Conservation (phyloP, 78 protist genomes). For the Emiliania huxleyi region DNA sequence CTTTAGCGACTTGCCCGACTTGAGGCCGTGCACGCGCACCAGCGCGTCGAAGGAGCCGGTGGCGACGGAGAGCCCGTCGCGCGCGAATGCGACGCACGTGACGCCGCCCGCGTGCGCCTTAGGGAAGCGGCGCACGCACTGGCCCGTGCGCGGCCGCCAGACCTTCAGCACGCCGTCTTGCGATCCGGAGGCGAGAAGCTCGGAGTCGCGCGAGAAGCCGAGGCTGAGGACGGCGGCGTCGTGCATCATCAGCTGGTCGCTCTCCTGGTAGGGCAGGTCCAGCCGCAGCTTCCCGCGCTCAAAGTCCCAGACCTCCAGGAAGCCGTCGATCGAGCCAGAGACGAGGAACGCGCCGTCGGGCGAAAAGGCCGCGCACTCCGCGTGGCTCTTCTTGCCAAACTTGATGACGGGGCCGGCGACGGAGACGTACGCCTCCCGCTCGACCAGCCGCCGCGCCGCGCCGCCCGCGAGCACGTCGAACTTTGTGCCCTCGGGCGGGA, state of each 20-base stretch:
- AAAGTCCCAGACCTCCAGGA: slow-evolving; percentile 61
- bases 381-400: slow-evolving; percentile 49
- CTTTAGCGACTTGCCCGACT: slow-evolving; percentile 74
- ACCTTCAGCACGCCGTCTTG: slow-evolving; percentile 66
- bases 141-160: slow-evolving; percentile 52
- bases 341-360: slow-evolving; percentile 71
- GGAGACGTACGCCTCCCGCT: not conserved
- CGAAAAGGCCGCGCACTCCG: slow-evolving; percentile 59
- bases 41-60: slow-evolving; percentile 61
- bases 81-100: slow-evolving; percentile 62
- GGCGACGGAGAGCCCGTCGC: slow-evolving; percentile 55
- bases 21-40: slow-evolving; percentile 71
- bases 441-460: not conserved
- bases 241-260: slow-evolving; percentile 8
- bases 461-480: slow-evolving; percentile 50
- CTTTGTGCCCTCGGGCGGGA: slow-evolving; percentile 39
- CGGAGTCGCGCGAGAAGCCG: slow-evolving; percentile 73
- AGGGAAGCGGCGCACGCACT: slow-evolving; percentile 66
- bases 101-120: slow-evolving; percentile 75
- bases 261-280: slow-evolving; percentile 64
- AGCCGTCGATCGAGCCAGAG: slow-evolving; percentile 67
- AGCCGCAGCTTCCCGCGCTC: slow-evolving; percentile 64
- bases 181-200: slow-evolving; percentile 74
- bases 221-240: slow-evolving; percentile 42
- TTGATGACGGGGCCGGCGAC: not conserved